Evolutionary conservation across 2,329 filamentous ascomycete genomes (phyloP), one percentile per base, ranked within the genome.

Genomic region (Fusarium sp.): DNA sequence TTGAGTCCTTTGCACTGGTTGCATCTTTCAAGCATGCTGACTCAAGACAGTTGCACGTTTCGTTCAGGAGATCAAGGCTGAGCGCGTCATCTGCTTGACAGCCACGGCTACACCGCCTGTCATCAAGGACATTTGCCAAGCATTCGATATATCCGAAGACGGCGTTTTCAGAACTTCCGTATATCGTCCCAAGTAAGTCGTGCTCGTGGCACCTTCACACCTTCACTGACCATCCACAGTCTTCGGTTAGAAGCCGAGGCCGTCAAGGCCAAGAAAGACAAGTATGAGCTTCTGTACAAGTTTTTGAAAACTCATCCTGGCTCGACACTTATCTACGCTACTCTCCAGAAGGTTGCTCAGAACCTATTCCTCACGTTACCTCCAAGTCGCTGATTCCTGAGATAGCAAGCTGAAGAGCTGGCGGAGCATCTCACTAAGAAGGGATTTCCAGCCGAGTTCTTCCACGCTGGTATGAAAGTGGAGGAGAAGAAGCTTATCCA

Each of bases 251-350:
- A 84, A n/a, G 86, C 83, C 3, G 77, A 83, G 65, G 77, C 81
- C 0, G 79, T 81, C 7, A 50, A 69, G 6, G 78, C 68, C 1
- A 82, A 81, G 37, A 67, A 80, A 10, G 82, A 84, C 4, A 84
- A 85, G 48, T 80, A 80, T 40, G 76, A 80, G 3, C 77, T 78
- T 41, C 72, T 87, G 13, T 79, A 81, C 33, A 60, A 74, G 0
- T 89, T 88, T 60, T 76, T 90, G 11, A 76, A 76, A 31, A 66
- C 79, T 1, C 80, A 89, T 55, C 77, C 80, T 2, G 88, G 88
- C 0, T 79, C 87, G 4, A 85, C 85, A 0, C 84, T 90, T 21
- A 80, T 90, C 14, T 90, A 90, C 54, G 86, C 89, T 2, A 88
- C 87, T 0, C 72, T 84, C 1, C 87, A 89, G 58, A 83, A 81